phyloP scores from a whole-genome alignment of 306 rosid genomes.

The cucumber (Cucumis sativus) region DNA sequence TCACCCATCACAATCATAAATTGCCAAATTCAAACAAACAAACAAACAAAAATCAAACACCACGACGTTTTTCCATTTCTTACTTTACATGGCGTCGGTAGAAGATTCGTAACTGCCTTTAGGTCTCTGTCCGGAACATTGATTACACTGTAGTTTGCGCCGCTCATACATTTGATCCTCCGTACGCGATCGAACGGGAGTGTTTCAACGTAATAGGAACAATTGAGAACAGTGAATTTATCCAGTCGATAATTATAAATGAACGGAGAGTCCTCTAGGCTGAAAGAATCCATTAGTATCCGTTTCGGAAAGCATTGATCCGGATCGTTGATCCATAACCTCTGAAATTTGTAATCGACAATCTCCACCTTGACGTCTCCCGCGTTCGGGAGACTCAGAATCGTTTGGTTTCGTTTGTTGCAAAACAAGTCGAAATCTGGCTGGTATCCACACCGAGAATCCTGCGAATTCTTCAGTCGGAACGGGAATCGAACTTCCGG shows the following conservation, averaged over 20 bases:
- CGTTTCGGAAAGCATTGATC: conserved; percentile 19
- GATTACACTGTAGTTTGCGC: neutral
- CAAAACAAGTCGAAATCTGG: conserved; percentile 6
- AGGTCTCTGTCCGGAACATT: neutral
- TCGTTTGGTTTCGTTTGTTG: conserved; percentile 5
- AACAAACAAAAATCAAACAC: neutral
- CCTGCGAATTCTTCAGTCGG: neutral
- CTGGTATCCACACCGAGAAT: conserved; percentile 5
- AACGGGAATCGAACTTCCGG: conserved; percentile 11
- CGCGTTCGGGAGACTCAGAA: conserved; percentile 17
- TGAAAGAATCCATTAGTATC: conserved; percentile 4
- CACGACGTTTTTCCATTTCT: neutral
- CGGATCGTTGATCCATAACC: conserved; percentile 11
- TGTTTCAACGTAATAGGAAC: conserved; percentile 13
- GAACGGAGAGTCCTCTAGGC: conserved; percentile 19
- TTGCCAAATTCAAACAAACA: neutral
- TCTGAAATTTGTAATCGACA: conserved; percentile 10
- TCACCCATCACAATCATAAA: conserved; percentile 10
- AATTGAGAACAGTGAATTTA: conserved; percentile 26
- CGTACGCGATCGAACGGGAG: neutral
- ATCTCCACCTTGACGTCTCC: neutral
- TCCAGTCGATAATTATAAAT: neutral
- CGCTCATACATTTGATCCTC: conserved; percentile 19
- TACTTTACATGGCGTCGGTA: neutral
- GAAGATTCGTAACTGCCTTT: neutral